Percentiles rank a stretch among this genome's conserved stretches.
Conservation (phyloP, 371 early-diverging fungal species). For the Capniomyces stellatus region DNA sequence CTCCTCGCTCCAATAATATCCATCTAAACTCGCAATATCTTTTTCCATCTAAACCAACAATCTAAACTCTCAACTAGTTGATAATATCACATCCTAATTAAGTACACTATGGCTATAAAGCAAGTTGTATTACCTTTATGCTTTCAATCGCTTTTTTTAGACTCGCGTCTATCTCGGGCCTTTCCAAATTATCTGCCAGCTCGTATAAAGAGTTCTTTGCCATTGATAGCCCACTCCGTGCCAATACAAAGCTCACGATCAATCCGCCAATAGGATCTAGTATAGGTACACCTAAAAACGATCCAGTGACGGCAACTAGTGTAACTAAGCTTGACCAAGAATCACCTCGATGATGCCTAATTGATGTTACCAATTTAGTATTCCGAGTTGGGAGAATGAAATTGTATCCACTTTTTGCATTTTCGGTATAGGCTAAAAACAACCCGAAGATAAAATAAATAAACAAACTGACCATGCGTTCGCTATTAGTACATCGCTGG, state of each 20-base stretch:
- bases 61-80: no score
- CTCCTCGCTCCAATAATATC: no score
- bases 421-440: no score
- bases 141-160: neutral
- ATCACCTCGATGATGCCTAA: conserved; percentile 43
- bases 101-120: no score
- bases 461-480: conserved; percentile 36
- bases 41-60: no score
- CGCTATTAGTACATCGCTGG: conserved; percentile 44
- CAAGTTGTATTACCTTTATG: neutral
- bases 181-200: conserved; percentile 16
- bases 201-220: conserved; percentile 15
- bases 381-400: no score
- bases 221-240: conserved; percentile 35
- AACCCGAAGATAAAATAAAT: neutral
- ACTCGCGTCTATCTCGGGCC: conserved; percentile 6
- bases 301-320: conserved; percentile 37
- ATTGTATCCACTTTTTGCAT: no score
- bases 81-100: no score
- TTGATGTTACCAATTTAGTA: no score
- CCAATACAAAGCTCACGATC: conserved; percentile 36
- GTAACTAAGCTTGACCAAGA: conserved; percentile 45
- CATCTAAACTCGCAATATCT: no score
- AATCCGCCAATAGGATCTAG: conserved; percentile 48
- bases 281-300: conserved; percentile 38